Evolutionary conservation across 2,329 filamentous ascomycete genomes (phyloP).

Genomic region (Colletotrichum plurivorum): DNA sequence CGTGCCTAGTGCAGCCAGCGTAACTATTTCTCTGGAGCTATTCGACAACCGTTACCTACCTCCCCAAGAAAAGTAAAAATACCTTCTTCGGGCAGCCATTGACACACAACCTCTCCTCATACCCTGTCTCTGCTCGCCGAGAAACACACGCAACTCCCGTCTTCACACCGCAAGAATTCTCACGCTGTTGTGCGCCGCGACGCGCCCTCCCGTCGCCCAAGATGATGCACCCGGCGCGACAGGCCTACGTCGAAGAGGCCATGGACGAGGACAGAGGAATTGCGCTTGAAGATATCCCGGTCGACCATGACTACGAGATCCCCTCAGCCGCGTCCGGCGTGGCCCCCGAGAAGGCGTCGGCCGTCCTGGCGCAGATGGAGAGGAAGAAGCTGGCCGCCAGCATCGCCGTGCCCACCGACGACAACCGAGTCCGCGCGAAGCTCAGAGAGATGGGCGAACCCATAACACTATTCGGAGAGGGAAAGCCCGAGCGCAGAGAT

Average conservation of each 20-base stretch:
- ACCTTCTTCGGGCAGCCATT: conserved; percentile 22
- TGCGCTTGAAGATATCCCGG: conserved; percentile 65
- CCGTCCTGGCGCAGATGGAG: conserved; percentile 88
- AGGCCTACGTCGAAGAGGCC: conserved; percentile 94
- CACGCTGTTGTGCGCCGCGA: not conserved
- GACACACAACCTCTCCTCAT: not conserved
- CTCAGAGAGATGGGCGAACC: conserved; percentile 93
- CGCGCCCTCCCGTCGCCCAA: conserved; percentile 45
- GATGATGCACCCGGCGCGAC: conserved; percentile 88
- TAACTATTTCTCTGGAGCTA: not conserved
- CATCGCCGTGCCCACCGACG: conserved; percentile 94
- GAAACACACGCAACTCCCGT: not conserved
- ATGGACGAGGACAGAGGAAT: conserved; percentile 55
- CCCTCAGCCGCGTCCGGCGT: conserved; percentile 75
- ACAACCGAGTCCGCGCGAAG: conserved; percentile 84
- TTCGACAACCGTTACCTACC: not conserved
- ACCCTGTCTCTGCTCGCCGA: not conserved
- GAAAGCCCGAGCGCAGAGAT: conserved; percentile 86
- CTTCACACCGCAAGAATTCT: not conserved
- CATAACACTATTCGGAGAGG: conserved; percentile 94
- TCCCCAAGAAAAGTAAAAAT: not conserved
- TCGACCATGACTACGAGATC: conserved; percentile 89
- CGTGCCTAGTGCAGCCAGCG: not conserved
- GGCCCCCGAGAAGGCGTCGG: conserved; percentile 85
- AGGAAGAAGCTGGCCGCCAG: conserved; percentile 90